Base-by-base conservation (phyloP, 2,329 filamentous ascomycete species). In the Apiospora malaysiana region DNA sequence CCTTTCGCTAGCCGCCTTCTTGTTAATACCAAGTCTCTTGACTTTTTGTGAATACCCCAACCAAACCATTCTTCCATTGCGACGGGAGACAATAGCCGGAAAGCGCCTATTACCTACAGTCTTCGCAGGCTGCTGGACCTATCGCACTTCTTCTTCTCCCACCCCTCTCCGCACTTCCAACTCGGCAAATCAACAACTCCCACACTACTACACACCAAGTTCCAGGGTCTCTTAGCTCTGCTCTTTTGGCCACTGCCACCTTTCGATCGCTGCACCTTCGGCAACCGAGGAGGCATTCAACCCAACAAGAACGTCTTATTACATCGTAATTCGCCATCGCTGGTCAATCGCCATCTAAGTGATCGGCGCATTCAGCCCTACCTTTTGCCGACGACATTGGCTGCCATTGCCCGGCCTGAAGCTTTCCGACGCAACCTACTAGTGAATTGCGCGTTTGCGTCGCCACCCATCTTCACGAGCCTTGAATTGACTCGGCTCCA, bases 381-480 rank as follows among this genome's bases (percentile, higher is more conserved):
- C 56, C 56, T 40, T 63, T 23, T 63, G n/a, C 37, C 56, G 56
- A 63, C 56, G 56, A 40, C 32, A 63, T 32, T 40, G 56, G 56
- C 27, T 63, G 56, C 27, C 10, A n/a, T 63, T 63, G 56, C 40
- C 56, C 56, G 56, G 56, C 10, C 27, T 10, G 32, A 63, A 63
- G 56, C 56, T 63, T 63, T 63, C 56, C 56, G 56, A 63, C 56
- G 9, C 56, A 63, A 63, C 56, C 32, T 63, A 63, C 56, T 40
- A 40, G 14, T 32, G 56, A 40, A 27, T 27, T 40, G 56, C 56
- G 32, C 21, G 56, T 63, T 63, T 40, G 18, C 51, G 51, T 63
- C 18, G 56, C 56, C 56, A 63, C 56, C 56, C 56, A 21, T 63
- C 56, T 63, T 63, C 56, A 63, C 56, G 56, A 63, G 56, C 56